phyloP scores from a whole-genome alignment of 371 early-diverging fungal genomes.

The Syncephalastrum monosporum region DNA sequence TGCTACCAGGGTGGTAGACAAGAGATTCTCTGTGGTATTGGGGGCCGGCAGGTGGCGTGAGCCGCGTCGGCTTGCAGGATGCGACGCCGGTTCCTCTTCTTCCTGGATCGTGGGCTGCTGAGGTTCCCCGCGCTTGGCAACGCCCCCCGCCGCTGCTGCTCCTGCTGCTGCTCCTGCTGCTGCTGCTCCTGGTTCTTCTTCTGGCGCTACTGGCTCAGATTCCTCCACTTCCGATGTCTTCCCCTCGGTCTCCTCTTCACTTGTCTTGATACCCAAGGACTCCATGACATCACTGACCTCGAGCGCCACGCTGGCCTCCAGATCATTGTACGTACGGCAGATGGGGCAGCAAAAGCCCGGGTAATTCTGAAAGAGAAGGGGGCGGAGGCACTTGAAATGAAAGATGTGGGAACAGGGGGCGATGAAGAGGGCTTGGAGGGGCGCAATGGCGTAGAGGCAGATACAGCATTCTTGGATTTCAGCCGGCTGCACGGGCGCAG shows the following conservation, averaged over 20 bases:
- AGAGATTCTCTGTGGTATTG: slow-evolving; percentile 18
- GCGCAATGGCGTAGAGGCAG: slow-evolving; percentile 89
- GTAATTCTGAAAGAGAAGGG: slow-evolving; percentile 59
- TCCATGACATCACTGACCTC: slow-evolving; percentile 62
- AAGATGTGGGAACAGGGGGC: slow-evolving; percentile 97
- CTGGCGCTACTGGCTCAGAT: not conserved
- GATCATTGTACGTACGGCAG: slow-evolving; percentile 92
- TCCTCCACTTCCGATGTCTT: not conserved
- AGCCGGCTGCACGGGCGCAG: slow-evolving; percentile 7
- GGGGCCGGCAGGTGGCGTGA: slow-evolving; percentile 8
- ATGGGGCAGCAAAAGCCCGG: slow-evolving; percentile 92
- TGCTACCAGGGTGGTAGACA: slow-evolving; percentile 35
- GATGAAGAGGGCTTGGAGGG: slow-evolving; percentile 94
- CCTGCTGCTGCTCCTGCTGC: slow-evolving; percentile 1
- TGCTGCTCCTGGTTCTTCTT: not conserved
- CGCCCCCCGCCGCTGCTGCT: too few species aligned
- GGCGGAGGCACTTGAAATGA: slow-evolving; percentile 92
- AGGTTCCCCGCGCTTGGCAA: not conserved
- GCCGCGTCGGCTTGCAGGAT: slow-evolving; percentile 12
- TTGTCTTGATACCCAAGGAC: slow-evolving; percentile 22
- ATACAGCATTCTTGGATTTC: slow-evolving; percentile 91
- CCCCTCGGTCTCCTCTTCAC: slow-evolving; percentile 7
- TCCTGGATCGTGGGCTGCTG: not conserved
- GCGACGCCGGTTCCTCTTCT: slow-evolving; percentile 8
- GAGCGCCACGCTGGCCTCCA: slow-evolving; percentile 78